phyloP scores from a whole-genome alignment of 805 yeast genomes.

The Blastobotrys chiropterorum region DNA sequence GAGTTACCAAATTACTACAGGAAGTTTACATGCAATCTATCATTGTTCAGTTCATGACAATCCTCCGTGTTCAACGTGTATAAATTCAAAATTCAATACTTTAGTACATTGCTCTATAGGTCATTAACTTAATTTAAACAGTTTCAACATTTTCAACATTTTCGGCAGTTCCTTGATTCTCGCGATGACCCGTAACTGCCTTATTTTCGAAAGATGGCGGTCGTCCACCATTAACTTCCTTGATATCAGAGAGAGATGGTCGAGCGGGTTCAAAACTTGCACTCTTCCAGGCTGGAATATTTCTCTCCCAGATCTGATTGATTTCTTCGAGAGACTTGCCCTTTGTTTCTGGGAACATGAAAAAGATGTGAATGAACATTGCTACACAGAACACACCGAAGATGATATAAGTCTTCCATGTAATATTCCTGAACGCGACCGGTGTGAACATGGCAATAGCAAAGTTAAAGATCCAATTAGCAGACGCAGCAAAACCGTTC shows the following conservation, averaged over 20 bases:
- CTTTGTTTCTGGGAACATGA: conserved; percentile 23
- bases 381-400: conserved; percentile 47
- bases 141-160: no score
- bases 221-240: conserved; percentile 24
- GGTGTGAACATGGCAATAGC: conserved; percentile 53
- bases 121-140: no score
- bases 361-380: conserved; percentile 40
- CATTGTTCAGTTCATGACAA: no score
- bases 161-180: no score
- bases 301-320: conserved; percentile 40
- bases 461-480: conserved; percentile 33
- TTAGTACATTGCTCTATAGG: no score
- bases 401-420: conserved; percentile 53
- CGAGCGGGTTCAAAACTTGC: conserved; percentile 26
- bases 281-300: conserved; percentile 75
- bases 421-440: conserved; percentile 40
- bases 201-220: conserved; percentile 24
- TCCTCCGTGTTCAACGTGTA: no score
- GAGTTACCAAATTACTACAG: no score
- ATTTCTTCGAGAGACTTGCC: conserved; percentile 35
- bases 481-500: conserved; percentile 42
- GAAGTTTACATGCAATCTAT: no score
- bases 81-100: no score
- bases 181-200: conserved; percentile 2
- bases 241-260: conserved; percentile 20